Evolutionary conservation across 108 stramenopile genomes (phyloP).

Genomic region (Pseudonitzschia delicatissima): DNA sequence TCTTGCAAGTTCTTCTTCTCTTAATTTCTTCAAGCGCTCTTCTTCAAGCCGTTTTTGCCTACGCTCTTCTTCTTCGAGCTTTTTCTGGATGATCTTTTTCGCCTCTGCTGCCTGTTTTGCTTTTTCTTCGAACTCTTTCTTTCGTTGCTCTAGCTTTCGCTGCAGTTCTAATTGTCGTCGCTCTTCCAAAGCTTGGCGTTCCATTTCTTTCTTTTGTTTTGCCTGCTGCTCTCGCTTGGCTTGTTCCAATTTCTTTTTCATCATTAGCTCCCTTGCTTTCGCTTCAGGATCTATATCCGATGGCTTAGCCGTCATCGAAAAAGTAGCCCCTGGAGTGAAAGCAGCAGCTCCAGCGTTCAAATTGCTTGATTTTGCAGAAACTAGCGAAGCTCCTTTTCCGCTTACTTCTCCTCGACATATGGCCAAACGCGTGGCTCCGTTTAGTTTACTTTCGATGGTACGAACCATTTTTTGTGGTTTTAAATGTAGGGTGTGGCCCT

Average conservation of each 20-base stretch:
- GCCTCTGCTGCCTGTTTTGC: slow-evolving; percentile 14
- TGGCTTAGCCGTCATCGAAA: slow-evolving; percentile 11
- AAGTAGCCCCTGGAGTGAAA: neutral
- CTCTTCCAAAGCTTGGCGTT: slow-evolving; percentile 22
- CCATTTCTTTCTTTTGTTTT: slow-evolving; percentile 16
- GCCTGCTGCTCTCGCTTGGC: slow-evolving; percentile 10
- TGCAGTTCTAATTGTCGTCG: slow-evolving; percentile 17
- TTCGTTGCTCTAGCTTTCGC: neutral
- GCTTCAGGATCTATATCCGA: slow-evolving; percentile 7
- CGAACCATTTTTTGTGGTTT: slow-evolving; percentile 79
- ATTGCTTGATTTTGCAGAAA: slow-evolving; percentile 14
- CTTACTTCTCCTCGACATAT: slow-evolving; percentile 84
- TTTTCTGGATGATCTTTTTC: slow-evolving; percentile 7
- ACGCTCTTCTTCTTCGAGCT: slow-evolving; percentile 7
- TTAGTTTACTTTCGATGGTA: slow-evolving; percentile 81
- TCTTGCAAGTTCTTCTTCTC: neutral
- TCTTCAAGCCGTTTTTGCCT: slow-evolving; percentile 11
- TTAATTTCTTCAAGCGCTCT: slow-evolving; percentile 19
- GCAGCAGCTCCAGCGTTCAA: neutral
- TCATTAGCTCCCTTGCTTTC: slow-evolving; percentile 22
- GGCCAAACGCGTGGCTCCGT: slow-evolving; percentile 72
- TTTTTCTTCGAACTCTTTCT: slow-evolving; percentile 9
- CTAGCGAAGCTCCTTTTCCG: slow-evolving; percentile 60
- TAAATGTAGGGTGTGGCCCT: slow-evolving; percentile 55
- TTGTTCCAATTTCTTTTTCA: slow-evolving; percentile 27